These are phyloP conservation scores for Fusarium odoratissimum DNA, from an alignment of 2,329 filamentous ascomycete genomes.

Conservation along the genomic window DNA sequence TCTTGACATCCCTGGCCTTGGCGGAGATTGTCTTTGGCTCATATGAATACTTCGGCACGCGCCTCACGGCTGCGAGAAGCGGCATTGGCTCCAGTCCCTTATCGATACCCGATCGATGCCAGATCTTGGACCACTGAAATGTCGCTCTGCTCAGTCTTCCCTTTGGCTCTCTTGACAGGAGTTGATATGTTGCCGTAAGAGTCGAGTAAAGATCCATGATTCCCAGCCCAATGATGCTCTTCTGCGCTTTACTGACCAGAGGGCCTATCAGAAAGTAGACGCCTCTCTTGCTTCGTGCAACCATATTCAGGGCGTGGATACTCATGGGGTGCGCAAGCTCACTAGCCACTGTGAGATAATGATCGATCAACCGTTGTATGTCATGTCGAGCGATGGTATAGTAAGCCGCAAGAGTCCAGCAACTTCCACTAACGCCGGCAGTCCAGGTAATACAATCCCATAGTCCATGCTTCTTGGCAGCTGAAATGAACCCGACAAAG, in stretches of 20 bases:
- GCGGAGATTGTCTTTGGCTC: conserved; percentile 13
- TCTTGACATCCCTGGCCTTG: not conserved
- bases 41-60: conserved; percentile 26
- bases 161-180: conserved; percentile 20
- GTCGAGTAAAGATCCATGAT: conserved; percentile 44
- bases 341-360: conserved; percentile 35
- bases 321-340: conserved; percentile 39
- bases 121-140: conserved; percentile 37
- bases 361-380: conserved; percentile 11
- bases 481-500: conserved; percentile 33
- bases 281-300: conserved; percentile 28
- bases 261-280: conserved; percentile 39
- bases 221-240: conserved; percentile 37
- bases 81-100: conserved; percentile 35
- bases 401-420: conserved; percentile 40
- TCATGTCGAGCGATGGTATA: conserved; percentile 41
- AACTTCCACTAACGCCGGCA: conserved; percentile 41
- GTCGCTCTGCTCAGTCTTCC: conserved; percentile 32
- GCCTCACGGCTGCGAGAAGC: conserved; percentile 35
- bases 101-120: conserved; percentile 31
- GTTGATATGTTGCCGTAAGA: conserved; percentile 31
- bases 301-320: conserved; percentile 25
- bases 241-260: conserved; percentile 38
- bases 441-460: conserved; percentile 43
- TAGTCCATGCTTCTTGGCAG: conserved; percentile 12